These are phyloP conservation scores for Arachis hypogaea DNA, from an alignment of 306 rosid species.

Conservation along the genomic window DNA sequence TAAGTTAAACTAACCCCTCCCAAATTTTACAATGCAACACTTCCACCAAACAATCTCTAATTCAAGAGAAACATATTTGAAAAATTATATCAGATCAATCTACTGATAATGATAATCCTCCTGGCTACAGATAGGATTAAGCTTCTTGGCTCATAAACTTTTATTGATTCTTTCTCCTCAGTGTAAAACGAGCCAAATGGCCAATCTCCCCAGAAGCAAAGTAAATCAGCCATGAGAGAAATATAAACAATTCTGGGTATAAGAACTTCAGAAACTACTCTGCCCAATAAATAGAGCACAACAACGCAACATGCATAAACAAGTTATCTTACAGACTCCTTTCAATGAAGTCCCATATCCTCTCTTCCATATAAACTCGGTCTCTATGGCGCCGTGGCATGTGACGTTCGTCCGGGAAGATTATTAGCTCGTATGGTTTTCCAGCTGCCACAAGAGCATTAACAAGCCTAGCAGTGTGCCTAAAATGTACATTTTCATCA, in stretches of 20 bases:
- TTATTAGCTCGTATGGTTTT: conserved; percentile 76
- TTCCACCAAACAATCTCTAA: neutral
- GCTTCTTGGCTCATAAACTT: neutral
- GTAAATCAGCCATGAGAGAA: conserved; percentile 38
- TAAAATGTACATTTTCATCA: conserved; percentile 92
- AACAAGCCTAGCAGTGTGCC: conserved; percentile 96
- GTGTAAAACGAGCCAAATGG: conserved; percentile 26
- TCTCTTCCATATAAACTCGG: conserved; percentile 88
- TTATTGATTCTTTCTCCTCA: conserved; percentile 8
- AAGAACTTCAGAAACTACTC: conserved; percentile 30
- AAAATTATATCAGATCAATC: conserved; percentile 20
- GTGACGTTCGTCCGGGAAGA: conserved; percentile 95
- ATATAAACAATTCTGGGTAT: conserved; percentile 11
- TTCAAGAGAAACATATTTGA: conserved; percentile 2
- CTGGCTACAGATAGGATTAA: neutral
- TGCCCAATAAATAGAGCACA: conserved; percentile 27
- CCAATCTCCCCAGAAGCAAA: conserved; percentile 9
- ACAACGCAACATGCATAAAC: conserved; percentile 34
- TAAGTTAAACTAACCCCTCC: neutral
- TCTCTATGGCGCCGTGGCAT: conserved; percentile 83
- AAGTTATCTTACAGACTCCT: conserved; percentile 59
- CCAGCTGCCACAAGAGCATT: conserved; percentile 83
- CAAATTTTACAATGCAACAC: neutral
- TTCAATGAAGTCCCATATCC: conserved; percentile 93
- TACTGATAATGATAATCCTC: neutral